These are phyloP conservation scores for Dorcoceras hygrometricum DNA, from an alignment of 257 asterid species.

Conservation along the genomic window DNA sequence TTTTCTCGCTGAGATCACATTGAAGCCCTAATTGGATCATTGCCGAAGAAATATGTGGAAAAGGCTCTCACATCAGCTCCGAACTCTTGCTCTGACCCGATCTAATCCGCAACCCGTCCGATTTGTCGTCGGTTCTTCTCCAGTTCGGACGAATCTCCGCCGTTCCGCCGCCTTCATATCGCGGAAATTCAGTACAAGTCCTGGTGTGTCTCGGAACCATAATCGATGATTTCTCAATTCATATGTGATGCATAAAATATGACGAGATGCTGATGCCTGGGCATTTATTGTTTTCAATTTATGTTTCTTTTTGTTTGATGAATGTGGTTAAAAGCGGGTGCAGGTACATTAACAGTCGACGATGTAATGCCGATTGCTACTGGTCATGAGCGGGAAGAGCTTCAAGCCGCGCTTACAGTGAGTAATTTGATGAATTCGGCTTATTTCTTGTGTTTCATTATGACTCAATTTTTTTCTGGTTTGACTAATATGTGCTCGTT, in stretches of 20 bases:
- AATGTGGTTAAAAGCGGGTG: constrained; percentile 37
- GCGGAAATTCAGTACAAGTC: constrained; percentile 46
- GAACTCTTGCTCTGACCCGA: constrained; percentile 44
- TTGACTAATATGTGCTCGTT: constrained; percentile 1
- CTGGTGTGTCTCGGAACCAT: constrained; percentile 50
- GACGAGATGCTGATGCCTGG: constrained; percentile 4
- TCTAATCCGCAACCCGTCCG: constrained; percentile 42
- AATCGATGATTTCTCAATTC: constrained; percentile 14
- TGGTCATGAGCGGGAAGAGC: constrained; percentile 97
- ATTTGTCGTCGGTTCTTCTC: constrained; percentile 34
- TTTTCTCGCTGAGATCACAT: constrained; percentile 45
- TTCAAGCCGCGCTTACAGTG: constrained; percentile 80
- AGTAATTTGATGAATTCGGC: constrained; percentile 25
- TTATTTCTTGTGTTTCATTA: neutral
- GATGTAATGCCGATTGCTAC: constrained; percentile 96
- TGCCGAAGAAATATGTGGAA: constrained; percentile 59
- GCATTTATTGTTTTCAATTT: neutral
- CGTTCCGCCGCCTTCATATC: constrained; percentile 36
- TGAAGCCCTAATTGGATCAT: constrained; percentile 28
- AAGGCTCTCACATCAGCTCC: constrained; percentile 57
- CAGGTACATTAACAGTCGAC: constrained; percentile 53
- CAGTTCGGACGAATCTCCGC: constrained; percentile 32
- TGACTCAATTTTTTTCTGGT: neutral
- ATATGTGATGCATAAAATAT: neutral
- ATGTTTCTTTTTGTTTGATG: neutral